These are phyloP conservation scores for Chlorophyllum brunneum DNA, from an alignment of 768 basidiomycete species.

Conservation along the genomic window DNA sequence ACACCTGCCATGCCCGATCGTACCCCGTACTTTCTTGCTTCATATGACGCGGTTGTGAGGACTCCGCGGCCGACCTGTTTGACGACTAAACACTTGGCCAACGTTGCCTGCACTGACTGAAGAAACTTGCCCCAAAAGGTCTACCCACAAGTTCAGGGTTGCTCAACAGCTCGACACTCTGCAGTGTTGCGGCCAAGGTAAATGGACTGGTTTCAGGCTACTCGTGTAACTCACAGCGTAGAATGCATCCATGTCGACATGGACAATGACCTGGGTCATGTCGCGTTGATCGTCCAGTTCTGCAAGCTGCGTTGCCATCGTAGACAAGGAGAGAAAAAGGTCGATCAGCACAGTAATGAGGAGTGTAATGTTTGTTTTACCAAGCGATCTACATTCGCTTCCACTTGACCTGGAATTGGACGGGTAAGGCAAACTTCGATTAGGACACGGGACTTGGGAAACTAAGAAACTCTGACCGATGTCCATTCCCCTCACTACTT, in stretches of 20 bases:
- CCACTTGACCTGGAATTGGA: conserved; percentile 46
- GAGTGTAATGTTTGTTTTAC: conserved; percentile 30
- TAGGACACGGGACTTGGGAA: background rate
- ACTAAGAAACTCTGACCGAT: conserved; percentile 38
- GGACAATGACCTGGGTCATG: conserved; percentile 80
- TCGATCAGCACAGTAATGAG: conserved; percentile 1
- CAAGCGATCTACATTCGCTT: conserved; percentile 62
- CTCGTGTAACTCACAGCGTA: conserved; percentile 47
- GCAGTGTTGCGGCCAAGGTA: background rate
- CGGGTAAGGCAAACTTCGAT: conserved; percentile 15
- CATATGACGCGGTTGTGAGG: conserved; percentile 86
- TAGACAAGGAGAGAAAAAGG: background rate
- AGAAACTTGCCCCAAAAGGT: conserved; percentile 59
- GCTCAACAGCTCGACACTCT: conserved; percentile 70
- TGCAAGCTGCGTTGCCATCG: conserved; percentile 39
- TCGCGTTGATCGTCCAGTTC: conserved; percentile 77
- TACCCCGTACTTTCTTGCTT: conserved; percentile 85
- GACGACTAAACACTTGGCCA: conserved; percentile 15
- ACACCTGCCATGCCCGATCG: conserved; percentile 94
- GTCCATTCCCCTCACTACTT: conserved; percentile 51
- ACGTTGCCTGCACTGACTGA: conserved; percentile 12
- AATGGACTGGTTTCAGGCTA: background rate
- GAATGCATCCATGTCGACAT: conserved; percentile 97
- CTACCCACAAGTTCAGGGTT: conserved; percentile 64
- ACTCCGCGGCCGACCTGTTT: conserved; percentile 76